These are phyloP conservation scores for Skeletonema marinoi DNA, from an alignment of 108 stramenopile genomes.

Conservation along the genomic window DNA sequence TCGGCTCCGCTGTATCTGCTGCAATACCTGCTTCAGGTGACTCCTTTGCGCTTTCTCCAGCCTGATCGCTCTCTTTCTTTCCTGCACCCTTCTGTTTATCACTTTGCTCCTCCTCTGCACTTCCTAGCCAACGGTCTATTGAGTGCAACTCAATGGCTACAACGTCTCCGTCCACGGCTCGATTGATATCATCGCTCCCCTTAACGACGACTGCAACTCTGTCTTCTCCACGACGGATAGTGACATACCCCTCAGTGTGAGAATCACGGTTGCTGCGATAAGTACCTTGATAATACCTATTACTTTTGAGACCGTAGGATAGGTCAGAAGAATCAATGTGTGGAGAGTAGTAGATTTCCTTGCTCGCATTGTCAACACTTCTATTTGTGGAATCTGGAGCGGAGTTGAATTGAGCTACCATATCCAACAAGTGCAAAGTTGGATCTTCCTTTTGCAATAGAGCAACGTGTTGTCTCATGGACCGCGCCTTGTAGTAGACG, in stretches of 20 bases:
- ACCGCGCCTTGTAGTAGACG: constrained; percentile 35
- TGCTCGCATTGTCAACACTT: neutral
- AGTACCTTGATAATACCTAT: constrained; percentile 70
- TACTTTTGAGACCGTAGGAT: constrained; percentile 66
- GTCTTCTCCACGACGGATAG: constrained; percentile 76
- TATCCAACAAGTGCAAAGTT: constrained; percentile 63
- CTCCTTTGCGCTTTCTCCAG: neutral
- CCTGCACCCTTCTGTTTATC: constrained; percentile 4
- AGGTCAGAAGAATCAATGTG: constrained; percentile 64
- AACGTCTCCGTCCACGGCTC: constrained; percentile 96
- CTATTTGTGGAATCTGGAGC: constrained; percentile 4
- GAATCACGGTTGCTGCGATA: constrained; percentile 56
- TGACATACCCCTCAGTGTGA: constrained; percentile 55
- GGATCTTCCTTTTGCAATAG: constrained; percentile 70
- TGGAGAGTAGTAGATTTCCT: constrained; percentile 45
- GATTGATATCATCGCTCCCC: constrained; percentile 76
- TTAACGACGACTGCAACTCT: constrained; percentile 74
- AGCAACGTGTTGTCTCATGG: constrained; percentile 67
- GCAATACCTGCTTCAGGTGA: constrained; percentile 53
- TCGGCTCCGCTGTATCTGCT: constrained; percentile 73
- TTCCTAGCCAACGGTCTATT: constrained; percentile 61
- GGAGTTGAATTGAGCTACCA: constrained; percentile 76
- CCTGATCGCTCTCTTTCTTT: constrained; percentile 11
- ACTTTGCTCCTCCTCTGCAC: neutral
- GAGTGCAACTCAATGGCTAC: constrained; percentile 88